phyloP scores from a whole-genome alignment of 2,329 filamentous ascomycete genomes.

The Clonostachys solani region DNA sequence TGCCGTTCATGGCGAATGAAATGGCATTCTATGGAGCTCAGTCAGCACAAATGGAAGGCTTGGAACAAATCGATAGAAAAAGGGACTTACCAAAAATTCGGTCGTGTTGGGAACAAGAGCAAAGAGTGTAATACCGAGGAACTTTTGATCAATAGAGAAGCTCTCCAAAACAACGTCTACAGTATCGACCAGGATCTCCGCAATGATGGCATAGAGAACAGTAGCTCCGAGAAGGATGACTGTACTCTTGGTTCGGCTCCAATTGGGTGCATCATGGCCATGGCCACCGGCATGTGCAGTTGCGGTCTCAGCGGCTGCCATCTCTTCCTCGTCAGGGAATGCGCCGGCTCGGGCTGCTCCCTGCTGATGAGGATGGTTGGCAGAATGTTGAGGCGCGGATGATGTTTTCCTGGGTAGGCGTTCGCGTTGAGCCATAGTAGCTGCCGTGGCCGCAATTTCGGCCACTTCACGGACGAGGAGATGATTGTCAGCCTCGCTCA shows the following conservation, averaged over 20 bases:
- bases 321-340: constrained; percentile 29
- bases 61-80: not conserved
- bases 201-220: constrained; percentile 90
- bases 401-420: constrained; percentile 34
- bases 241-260: constrained; percentile 87
- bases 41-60: constrained; percentile 2
- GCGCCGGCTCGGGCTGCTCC: constrained; percentile 24
- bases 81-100: constrained; percentile 75
- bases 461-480: constrained; percentile 80
- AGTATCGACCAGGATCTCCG: constrained; percentile 93
- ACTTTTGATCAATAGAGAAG: constrained; percentile 93
- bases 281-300: constrained; percentile 26
- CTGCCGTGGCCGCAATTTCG: constrained; percentile 90
- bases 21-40: constrained; percentile 72
- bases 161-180: constrained; percentile 94
- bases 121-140: constrained; percentile 93
- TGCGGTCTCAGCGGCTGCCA: constrained; percentile 20
- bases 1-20: constrained; percentile 99
- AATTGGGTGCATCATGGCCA: constrained; percentile 97
- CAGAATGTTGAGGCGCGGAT: not conserved
- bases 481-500: constrained; percentile 80
- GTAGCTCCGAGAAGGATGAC: constrained; percentile 87
- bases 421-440: constrained; percentile 81
- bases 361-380: not conserved
- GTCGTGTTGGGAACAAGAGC: constrained; percentile 97